Evolutionary conservation across 192 early-diverging fungal species (phyloP), one percentile per base, ranked within the genome.

Genomic region (Gamsiella multidivaricata): DNA sequence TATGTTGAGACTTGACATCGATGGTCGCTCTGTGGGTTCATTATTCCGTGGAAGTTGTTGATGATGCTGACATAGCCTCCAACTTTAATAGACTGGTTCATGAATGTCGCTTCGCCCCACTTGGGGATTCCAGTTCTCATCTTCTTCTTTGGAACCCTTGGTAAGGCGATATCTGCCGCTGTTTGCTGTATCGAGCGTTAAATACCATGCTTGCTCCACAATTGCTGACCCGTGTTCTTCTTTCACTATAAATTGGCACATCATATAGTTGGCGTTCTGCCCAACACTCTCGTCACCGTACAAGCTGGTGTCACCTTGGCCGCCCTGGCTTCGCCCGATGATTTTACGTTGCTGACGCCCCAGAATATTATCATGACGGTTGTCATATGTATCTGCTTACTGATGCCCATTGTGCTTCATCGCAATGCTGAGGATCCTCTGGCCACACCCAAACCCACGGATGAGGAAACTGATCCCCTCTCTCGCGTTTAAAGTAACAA

Each of bases 21-120:
- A 57, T 37, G 8, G 36, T 7, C 14, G 15, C 5, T 4, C 7
- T 2, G 36, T 39, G 12, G 37, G 37, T 12, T 39, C 37, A 39
- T 39, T 39, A 39, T 12, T 39, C 37, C 37, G 12, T 39, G 37
- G 7, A 10, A 14, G 7, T 7, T 41, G 7, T 41, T 41, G 39
- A 14, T 14, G n/a, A n/a, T n/a, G n/a, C n/a, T n/a, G n/a, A n/a
- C n/a, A n/a, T n/a, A n/a, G n/a, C n/a, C 7, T 43, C 42, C 31
- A 6, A 25, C 29, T 46, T 31, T 2, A 20, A 8, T 73, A 65
- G 79, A 83, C 66, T 83, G 81, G 81, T 80, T 83, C 51, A 79
- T 83, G 53, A 83, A 80, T 56, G 53, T 83, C 46, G 70, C 81
- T 39, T 83, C 81, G 25, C 74, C 75, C 51, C 81, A 83, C 70